These are phyloP conservation scores for Ascochyta koolunga DNA, from an alignment of 2,329 filamentous ascomycete genomes.

Conservation along the genomic window DNA sequence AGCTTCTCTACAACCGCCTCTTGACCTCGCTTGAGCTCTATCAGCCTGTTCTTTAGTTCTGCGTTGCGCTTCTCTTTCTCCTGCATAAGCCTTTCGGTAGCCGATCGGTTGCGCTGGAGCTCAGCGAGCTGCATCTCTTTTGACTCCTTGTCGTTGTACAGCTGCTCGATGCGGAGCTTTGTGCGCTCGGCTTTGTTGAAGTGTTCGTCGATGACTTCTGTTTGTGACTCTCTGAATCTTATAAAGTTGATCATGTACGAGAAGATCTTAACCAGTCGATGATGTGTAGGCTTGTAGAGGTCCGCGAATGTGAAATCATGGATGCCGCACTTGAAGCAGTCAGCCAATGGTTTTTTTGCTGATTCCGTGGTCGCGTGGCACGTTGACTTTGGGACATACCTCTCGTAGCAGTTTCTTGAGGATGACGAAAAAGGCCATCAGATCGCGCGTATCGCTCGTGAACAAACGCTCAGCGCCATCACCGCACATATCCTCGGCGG, in stretches of 20 bases:
- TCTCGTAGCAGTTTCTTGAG: slow-evolving; percentile 78
- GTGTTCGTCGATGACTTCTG: slow-evolving; percentile 85
- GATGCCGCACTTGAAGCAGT: slow-evolving; percentile 73
- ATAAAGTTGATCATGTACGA: slow-evolving; percentile 99
- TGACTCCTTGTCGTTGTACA: slow-evolving; percentile 86
- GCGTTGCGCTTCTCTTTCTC: slow-evolving; percentile 88
- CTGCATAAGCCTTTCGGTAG: slow-evolving; percentile 79
- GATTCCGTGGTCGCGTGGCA: not conserved
- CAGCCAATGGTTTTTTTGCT: slow-evolving; percentile 1
- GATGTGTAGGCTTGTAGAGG: slow-evolving; percentile 87
- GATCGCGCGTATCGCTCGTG: slow-evolving; percentile 84
- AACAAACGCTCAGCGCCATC: slow-evolving; percentile 80
- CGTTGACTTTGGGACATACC: slow-evolving; percentile 41
- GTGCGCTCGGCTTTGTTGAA: slow-evolving; percentile 89
- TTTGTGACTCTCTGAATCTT: slow-evolving; percentile 92
- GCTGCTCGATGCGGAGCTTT: slow-evolving; percentile 83
- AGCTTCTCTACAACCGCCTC: slow-evolving; percentile 82
- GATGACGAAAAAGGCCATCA: slow-evolving; percentile 94
- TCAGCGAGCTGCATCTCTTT: slow-evolving; percentile 80
- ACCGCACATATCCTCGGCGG: slow-evolving; percentile 83
- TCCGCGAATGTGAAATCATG: slow-evolving; percentile 93
- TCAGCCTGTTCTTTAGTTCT: slow-evolving; percentile 79
- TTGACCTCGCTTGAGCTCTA: slow-evolving; percentile 82
- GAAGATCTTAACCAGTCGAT: slow-evolving; percentile 91
- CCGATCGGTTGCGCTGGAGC: slow-evolving; percentile 78